These are phyloP conservation scores for Sugiyamaella paludigena DNA, from an alignment of 1,139 yeast genomes.

Conservation along the genomic window DNA sequence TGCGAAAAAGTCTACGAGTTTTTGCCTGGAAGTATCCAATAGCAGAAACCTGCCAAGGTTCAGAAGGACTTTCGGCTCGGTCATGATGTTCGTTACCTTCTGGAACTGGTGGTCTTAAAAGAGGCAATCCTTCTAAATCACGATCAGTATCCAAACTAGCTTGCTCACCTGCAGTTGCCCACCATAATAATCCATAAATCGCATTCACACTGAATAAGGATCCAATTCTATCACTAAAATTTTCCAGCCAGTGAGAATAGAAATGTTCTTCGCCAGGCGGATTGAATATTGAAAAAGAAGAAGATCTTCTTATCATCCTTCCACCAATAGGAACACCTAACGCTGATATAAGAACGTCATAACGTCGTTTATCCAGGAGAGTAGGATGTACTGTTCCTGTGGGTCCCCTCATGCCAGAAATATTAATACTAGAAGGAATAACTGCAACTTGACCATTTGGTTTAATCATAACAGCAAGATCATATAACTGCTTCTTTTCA, in stretches of 20 bases:
- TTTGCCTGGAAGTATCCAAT: constrained; percentile 35
- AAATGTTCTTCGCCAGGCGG: too few species aligned
- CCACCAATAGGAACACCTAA: constrained; percentile 29
- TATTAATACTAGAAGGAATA: constrained; percentile 13
- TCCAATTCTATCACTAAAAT: not conserved
- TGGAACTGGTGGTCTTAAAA: constrained; percentile 3
- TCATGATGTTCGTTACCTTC: not conserved
- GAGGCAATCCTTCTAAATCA: constrained; percentile 29
- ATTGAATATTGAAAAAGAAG: constrained; percentile 7
- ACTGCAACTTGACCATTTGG: constrained; percentile 6
- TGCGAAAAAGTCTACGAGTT: constrained; percentile 30
- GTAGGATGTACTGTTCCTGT: constrained; percentile 22
- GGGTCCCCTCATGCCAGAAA: constrained; percentile 3
- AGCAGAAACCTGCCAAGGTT: constrained; percentile 24
- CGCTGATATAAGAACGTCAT: constrained; percentile 27
- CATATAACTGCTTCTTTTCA: constrained; percentile 56
- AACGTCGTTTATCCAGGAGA: constrained; percentile 33
- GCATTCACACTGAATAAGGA: constrained; percentile 18
- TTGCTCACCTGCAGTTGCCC: constrained; percentile 79
- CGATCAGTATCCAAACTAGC: constrained; percentile 41
- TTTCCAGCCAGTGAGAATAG: not conserved
- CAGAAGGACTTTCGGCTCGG: not conserved
- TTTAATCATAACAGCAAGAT: constrained; percentile 37
- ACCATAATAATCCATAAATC: constrained; percentile 62
- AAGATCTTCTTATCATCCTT: not conserved